A percentile compares a stretch with the other conserved stretches of the same genome.
Evolutionary conservation across 2,329 filamentous ascomycete genomes (phyloP).

Genomic region (Colletotrichum plurivorum): DNA sequence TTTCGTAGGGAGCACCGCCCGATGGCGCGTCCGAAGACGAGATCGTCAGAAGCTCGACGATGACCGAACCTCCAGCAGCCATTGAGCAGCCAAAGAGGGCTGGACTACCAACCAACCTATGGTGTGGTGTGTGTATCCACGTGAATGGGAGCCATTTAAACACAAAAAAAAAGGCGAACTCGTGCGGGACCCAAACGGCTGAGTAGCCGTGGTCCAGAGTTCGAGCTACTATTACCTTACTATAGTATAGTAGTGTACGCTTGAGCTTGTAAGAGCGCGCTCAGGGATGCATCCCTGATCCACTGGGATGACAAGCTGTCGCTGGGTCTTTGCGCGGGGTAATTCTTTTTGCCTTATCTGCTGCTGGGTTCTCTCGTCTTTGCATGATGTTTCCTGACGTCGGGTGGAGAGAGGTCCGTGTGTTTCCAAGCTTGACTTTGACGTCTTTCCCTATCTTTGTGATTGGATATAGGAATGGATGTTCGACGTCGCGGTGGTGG

Average conservation of each 20-base stretch:
- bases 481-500: background rate
- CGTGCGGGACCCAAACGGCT: no score
- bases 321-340: background rate
- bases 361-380: background rate
- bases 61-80: background rate
- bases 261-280: background rate
- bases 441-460: background rate
- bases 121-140: no score
- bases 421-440: background rate
- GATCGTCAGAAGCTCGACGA: background rate
- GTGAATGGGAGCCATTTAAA: no score
- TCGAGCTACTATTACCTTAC: no score
- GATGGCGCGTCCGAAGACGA: background rate
- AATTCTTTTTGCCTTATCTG: no score
- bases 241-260: background rate
- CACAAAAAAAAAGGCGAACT: no score
- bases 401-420: constrained; percentile 12
- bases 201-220: no score
- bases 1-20: background rate
- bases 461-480: no score
- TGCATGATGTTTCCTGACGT: constrained; percentile 1
- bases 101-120: no score
- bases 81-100: no score
- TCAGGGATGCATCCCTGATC: background rate
- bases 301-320: background rate